Conservation (phyloP, 129 eudicot species). For the Flaveria ramosissima region DNA sequence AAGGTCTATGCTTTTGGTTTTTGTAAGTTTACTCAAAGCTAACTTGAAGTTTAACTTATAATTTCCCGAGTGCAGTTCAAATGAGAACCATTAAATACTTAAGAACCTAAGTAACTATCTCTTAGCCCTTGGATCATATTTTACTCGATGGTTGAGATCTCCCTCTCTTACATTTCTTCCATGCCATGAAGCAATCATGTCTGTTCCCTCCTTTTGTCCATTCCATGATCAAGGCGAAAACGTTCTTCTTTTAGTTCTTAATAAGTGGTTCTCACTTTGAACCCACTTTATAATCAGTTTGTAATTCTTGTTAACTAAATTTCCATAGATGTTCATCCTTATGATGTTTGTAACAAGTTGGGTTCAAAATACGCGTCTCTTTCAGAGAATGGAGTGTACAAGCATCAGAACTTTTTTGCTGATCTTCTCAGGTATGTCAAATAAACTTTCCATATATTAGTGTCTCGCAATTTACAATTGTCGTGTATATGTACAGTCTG, state of each 20-base stretch:
- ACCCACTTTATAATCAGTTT: neutral
- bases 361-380: slow-evolving; percentile 75
- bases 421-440: slow-evolving; percentile 83
- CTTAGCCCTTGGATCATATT: too few species aligned
- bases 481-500: neutral
- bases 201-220: neutral
- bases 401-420: slow-evolving; percentile 48
- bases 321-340: slow-evolving; percentile 80
- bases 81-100: too few species aligned
- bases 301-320: slow-evolving; percentile 28
- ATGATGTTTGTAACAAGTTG: slow-evolving; percentile 85
- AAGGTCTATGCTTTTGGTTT: slow-evolving; percentile 93
- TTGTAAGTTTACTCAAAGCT: slow-evolving; percentile 55
- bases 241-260: too few species aligned
- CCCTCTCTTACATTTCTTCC: too few species aligned
- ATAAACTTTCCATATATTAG: neutral
- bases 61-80: neutral
- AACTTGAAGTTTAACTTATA: slow-evolving; percentile 9
- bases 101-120: too few species aligned
- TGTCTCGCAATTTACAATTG: neutral
- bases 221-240: too few species aligned
- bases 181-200: neutral
- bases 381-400: slow-evolving; percentile 55
- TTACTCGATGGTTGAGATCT: too few species aligned
- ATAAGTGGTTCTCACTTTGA: too few species aligned